Evolutionary conservation across 345 rosid genomes (phyloP), one percentile per base, ranked within the genome.

Genomic region (Raphanus sativus): DNA sequence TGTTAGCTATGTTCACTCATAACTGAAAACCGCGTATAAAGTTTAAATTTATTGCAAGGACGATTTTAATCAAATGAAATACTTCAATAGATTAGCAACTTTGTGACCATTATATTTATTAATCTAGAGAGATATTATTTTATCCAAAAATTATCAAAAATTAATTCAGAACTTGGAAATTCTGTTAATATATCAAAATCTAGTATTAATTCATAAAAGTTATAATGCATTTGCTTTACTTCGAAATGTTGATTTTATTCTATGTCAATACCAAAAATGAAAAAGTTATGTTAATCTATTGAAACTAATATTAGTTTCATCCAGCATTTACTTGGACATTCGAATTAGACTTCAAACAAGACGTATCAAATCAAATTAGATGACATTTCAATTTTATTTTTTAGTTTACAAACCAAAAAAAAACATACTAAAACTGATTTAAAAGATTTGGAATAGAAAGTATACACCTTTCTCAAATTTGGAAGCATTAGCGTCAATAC

Each of bases 391-490:
- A 52, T 52, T 16, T 52, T 15, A 52, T 15, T 52, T 52, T 16
- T 11, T 58, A 58, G 65, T 60, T 60, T 6, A n/a, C 2, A 60
- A 60, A 28, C 64, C 36, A 60, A 28, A 61, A 28, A 60, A 62
- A 30, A 9, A 11, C 12, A n/a, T 30, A 62, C 10, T 7, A 62
- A n/a, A 30, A 30, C 24, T 62, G 8, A 62, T 13, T 3, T 30
- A 59, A 52, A 15, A 16, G n/a, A 15, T 26, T 26, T 59, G 15
- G 40, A n/a, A 30, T 8, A 30, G 11, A 62, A 61, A 1, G 36
- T 6, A 55, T 69, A 90, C 10, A 52, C 91, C 89, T 75, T 81
- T 87, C 48, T 55, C 61, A 67, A 86, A 85, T 76, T 90, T 90
- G 33, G 71, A 60, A 9, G 86, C 73, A 79, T 86, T 85, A 59